Evolutionary conservation across 2,329 filamentous ascomycete genomes (phyloP).

Genomic region (Leptosphaerulina australis): DNA sequence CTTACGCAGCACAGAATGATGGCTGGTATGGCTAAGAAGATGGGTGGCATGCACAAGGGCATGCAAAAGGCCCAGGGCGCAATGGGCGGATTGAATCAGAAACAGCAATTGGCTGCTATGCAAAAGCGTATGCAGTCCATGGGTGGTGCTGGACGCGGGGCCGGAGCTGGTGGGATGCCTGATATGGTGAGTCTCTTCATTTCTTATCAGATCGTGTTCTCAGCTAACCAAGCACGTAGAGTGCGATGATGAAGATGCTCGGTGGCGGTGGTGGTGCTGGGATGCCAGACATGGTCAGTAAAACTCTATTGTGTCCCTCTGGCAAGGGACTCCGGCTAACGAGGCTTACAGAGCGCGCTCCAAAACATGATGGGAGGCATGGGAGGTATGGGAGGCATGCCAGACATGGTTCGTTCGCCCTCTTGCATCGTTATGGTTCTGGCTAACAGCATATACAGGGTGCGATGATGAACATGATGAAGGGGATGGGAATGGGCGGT

Average conservation of each 20-base stretch:
- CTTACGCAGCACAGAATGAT: slow-evolving; percentile 99
- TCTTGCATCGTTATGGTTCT: slow-evolving; percentile 45
- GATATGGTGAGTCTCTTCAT: slow-evolving; percentile 65
- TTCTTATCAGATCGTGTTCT: not conserved
- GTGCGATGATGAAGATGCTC: slow-evolving; percentile 89
- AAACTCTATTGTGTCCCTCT: too few species aligned
- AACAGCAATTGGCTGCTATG: slow-evolving; percentile 94
- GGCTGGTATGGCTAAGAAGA: slow-evolving; percentile 98
- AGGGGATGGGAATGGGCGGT: slow-evolving; percentile 36
- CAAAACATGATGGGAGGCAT: slow-evolving; percentile 64
- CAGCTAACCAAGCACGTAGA: not conserved
- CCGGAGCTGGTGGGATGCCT: slow-evolving; percentile 62
- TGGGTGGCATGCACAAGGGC: slow-evolving; percentile 91
- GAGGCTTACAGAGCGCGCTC: too few species aligned
- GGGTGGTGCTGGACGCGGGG: slow-evolving; percentile 73
- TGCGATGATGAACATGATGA: slow-evolving; percentile 48
- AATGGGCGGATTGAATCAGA: slow-evolving; percentile 88
- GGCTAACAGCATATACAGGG: slow-evolving; percentile 32
- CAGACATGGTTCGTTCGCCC: slow-evolving; percentile 58
- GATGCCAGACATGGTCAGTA: slow-evolving; percentile 71
- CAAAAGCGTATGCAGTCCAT: slow-evolving; percentile 93
- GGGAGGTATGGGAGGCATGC: slow-evolving; percentile 60
- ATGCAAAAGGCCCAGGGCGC: slow-evolving; percentile 92
- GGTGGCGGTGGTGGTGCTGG: slow-evolving; percentile 65
- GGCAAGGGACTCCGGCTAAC: too few species aligned